Evolutionary conservation across 257 asterid species (phyloP).

Genomic region (Galeopsis tetrahit): DNA sequence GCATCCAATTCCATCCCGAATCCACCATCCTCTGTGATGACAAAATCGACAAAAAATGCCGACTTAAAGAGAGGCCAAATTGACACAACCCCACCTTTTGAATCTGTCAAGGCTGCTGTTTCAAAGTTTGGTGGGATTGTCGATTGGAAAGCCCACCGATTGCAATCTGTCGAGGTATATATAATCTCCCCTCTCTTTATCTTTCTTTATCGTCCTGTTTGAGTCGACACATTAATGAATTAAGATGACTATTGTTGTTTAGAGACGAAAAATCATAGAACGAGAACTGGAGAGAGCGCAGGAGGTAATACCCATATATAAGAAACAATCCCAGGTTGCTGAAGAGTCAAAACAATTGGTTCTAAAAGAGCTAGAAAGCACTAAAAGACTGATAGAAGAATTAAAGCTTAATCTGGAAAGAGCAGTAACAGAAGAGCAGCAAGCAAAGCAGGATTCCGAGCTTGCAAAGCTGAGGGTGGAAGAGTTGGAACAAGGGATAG

Average conservation of each 20-base stretch:
- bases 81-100: conserved; percentile 90
- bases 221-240: neutral
- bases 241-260: too few relatives aligned
- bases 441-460: conserved; percentile 94
- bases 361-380: conserved; percentile 77
- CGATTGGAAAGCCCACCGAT: conserved; percentile 98
- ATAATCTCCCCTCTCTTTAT: neutral
- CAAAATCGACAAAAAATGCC: conserved; percentile 35
- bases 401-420: conserved; percentile 88
- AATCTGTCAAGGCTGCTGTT: conserved; percentile 97
- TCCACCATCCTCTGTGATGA: conserved; percentile 31
- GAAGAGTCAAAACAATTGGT: conserved; percentile 73
- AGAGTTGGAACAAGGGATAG: conserved; percentile 91
- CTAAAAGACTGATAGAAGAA: conserved; percentile 83
- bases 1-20: conserved; percentile 31
- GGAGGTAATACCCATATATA: conserved; percentile 75
- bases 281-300: conserved; percentile 80
- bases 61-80: conserved; percentile 52
- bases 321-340: conserved; percentile 70
- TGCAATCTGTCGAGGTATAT: conserved; percentile 86
- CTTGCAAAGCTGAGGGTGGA: conserved; percentile 85
- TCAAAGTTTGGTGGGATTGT: conserved; percentile 97
- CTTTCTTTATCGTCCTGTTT: conserved; percentile 16
- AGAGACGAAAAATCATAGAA: conserved; percentile 75
- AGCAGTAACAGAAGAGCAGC: conserved; percentile 88